phyloP scores from a whole-genome alignment of 140 eudicot genomes.

The Cichorium intybus region DNA sequence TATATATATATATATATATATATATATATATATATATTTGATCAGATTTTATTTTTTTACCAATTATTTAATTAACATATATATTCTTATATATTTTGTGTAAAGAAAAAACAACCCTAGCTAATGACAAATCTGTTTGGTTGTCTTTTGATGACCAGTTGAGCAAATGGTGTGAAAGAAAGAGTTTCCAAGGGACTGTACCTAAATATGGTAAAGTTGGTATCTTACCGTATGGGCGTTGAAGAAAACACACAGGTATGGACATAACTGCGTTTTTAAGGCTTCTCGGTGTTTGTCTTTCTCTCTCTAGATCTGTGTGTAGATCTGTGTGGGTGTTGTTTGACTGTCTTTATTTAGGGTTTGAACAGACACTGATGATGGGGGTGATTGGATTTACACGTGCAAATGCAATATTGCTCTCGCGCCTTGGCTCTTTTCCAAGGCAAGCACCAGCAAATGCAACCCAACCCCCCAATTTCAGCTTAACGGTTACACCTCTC shows the following conservation, averaged over 20 bases:
- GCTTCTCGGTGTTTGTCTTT: constrained; percentile 1
- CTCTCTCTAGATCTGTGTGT: constrained; percentile 12
- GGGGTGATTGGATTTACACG: constrained; percentile 27
- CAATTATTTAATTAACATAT: not conserved
- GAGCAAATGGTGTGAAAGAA: constrained; percentile 25
- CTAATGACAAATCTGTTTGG: constrained; percentile 3
- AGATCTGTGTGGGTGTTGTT: constrained; percentile 26
- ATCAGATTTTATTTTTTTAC: constrained; percentile 8
- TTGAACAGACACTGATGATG: constrained; percentile 20
- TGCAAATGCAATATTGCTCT: constrained; percentile 25
- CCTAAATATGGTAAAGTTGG: constrained; percentile 18
- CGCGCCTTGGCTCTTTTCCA: constrained; percentile 37
- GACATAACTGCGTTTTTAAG: constrained; percentile 19
- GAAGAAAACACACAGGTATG: constrained; percentile 22
- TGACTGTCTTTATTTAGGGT: constrained; percentile 40
- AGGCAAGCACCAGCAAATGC: constrained; percentile 30
- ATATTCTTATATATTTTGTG: not conserved
- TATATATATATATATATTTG: constrained; percentile 1
- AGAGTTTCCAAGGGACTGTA: constrained; percentile 18
- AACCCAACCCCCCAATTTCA: constrained; percentile 21
- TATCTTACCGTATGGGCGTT: constrained; percentile 13
- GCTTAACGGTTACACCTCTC: constrained; percentile 14
- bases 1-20: not conserved
- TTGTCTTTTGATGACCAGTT: constrained; percentile 11
- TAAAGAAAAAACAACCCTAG: not conserved